These are phyloP conservation scores for Exophiala viscosa DNA, from an alignment of 2,329 filamentous ascomycete species.

Conservation along the genomic window DNA sequence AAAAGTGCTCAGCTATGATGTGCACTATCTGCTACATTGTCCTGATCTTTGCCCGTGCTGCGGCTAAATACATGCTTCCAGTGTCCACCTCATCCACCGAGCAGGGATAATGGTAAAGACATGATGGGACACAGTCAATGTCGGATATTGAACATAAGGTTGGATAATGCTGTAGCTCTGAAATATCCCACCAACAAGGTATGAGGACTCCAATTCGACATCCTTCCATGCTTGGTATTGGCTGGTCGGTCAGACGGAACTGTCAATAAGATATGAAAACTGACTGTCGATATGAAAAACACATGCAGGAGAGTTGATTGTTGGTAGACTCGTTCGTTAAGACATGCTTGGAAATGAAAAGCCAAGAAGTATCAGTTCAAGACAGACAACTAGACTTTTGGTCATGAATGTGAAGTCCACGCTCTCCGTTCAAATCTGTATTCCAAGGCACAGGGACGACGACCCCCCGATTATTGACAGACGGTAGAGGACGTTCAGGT, in stretches of 20 bases:
- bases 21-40: slow-evolving; percentile 20
- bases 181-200: slow-evolving; percentile 16
- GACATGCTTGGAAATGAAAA: slow-evolving; percentile 10
- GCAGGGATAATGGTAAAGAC: slow-evolving; percentile 16
- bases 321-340: slow-evolving; percentile 11
- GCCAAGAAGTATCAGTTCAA: slow-evolving; percentile 22
- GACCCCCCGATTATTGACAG: slow-evolving; percentile 24
- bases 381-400: slow-evolving; percentile 12
- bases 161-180: slow-evolving; percentile 15
- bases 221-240: slow-evolving; percentile 1
- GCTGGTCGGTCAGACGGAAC: background rate
- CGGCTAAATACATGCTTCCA: slow-evolving; percentile 19
- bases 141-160: slow-evolving; percentile 14
- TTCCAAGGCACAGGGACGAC: slow-evolving; percentile 28
- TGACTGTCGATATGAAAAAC: slow-evolving; percentile 17
- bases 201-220: slow-evolving; percentile 4
- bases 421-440: slow-evolving; percentile 23
- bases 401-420: slow-evolving; percentile 11
- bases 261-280: slow-evolving; percentile 15
- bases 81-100: slow-evolving; percentile 3
- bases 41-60: slow-evolving; percentile 19
- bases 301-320: slow-evolving; percentile 9
- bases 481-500: slow-evolving; percentile 27
- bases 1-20: slow-evolving; percentile 18
- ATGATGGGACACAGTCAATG: slow-evolving; percentile 16